These are phyloP conservation scores for Zalaria obscura DNA, from an alignment of 2,329 filamentous ascomycete genomes.

Conservation along the genomic window DNA sequence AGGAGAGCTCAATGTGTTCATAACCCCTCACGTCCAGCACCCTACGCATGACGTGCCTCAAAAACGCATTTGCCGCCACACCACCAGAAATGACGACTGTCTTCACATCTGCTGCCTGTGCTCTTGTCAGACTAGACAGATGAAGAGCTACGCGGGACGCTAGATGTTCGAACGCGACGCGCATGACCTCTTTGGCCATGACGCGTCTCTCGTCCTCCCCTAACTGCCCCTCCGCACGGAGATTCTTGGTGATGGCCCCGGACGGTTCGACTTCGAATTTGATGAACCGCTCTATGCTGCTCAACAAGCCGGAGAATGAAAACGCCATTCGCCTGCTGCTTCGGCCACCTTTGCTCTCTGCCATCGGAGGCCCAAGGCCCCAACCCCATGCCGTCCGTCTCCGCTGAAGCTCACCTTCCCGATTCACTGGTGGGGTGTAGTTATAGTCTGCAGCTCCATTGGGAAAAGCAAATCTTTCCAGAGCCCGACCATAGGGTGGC, in stretches of 20 bases:
- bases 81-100: conserved; percentile 78
- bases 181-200: conserved; percentile 63
- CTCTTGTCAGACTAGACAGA: conserved; percentile 7
- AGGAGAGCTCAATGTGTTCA: conserved; percentile 45
- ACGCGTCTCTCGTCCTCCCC: conserved; percentile 46
- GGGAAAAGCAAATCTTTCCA: conserved; percentile 70
- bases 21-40: conserved; percentile 56
- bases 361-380: conserved; percentile 54
- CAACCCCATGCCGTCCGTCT: conserved; percentile 44
- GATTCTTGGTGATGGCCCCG: conserved; percentile 16
- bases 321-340: conserved; percentile 41
- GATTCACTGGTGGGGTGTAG: conserved; percentile 45
- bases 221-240: conserved; percentile 26
- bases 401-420: conserved; percentile 42
- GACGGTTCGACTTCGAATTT: conserved; percentile 15
- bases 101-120: conserved; percentile 20
- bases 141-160: conserved; percentile 55
- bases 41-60: conserved; percentile 47
- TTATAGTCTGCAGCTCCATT: conserved; percentile 27
- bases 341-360: conserved; percentile 31
- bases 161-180: conserved; percentile 76
- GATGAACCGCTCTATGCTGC: conserved; percentile 46
- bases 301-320: conserved; percentile 61
- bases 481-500: conserved; percentile 65
- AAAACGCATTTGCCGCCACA: conserved; percentile 72